phyloP scores from a whole-genome alignment of 1,284 basidiomycete genomes.

The Boletus albobrunnescens region DNA sequence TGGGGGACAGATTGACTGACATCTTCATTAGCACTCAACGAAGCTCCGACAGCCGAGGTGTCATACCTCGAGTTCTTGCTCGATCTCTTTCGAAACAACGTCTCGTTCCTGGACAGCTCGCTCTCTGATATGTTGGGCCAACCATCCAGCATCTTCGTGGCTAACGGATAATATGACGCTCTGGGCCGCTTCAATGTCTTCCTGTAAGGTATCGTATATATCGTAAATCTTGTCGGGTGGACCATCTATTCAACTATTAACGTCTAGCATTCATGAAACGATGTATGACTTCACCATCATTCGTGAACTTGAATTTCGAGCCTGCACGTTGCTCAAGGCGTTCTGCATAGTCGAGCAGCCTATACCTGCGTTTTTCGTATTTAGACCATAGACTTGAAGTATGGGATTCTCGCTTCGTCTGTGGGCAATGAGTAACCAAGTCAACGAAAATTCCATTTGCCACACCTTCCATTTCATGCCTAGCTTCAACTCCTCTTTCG shows the following conservation, averaged over 20 bases:
- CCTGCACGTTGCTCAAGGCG: conserved; percentile 54
- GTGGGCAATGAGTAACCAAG: conserved; percentile 9
- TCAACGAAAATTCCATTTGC: conserved; percentile 1
- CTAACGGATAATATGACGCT: conserved; percentile 42
- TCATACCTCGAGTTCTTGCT: conserved; percentile 65
- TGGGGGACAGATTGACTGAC: conserved; percentile 67
- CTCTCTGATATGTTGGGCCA: conserved; percentile 55
- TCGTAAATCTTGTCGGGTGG: conserved; percentile 60
- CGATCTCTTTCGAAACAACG: conserved; percentile 55
- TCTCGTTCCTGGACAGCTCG: conserved; percentile 51
- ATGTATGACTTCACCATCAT: conserved; percentile 41
- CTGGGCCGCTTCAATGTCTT: conserved; percentile 46
- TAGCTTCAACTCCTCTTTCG: conserved; percentile 62
- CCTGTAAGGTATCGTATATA: conserved; percentile 58
- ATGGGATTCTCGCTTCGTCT: conserved; percentile 54
- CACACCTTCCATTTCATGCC: conserved; percentile 71
- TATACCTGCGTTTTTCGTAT: conserved; percentile 48
- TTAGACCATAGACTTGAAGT: conserved; percentile 50
- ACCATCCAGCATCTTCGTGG: conserved; percentile 54
- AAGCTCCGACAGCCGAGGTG: not conserved
- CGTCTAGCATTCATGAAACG: not conserved
- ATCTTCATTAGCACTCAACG: conserved; percentile 6
- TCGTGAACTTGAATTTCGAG: conserved; percentile 35
- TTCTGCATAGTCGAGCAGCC: conserved; percentile 52
- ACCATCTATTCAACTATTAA: conserved; percentile 37